Conservation (phyloP, 2,329 filamentous ascomycete species). For the Tolypocladium inflatum region DNA sequence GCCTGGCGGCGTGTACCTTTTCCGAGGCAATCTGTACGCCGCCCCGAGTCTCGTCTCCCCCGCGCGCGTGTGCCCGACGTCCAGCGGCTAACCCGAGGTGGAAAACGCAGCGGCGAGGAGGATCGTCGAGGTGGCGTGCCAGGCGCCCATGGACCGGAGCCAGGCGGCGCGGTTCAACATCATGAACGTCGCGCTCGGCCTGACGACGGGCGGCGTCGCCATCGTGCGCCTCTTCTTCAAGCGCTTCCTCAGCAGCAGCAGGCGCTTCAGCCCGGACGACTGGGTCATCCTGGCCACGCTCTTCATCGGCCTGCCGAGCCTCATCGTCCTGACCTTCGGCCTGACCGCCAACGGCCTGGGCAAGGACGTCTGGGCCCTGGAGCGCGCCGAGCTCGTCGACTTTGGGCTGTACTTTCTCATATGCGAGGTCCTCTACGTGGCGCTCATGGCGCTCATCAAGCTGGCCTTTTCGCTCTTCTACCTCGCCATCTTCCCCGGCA, state of each 20-base stretch:
- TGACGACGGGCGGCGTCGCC: background rate
- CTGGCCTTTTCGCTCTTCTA: constrained; percentile 3
- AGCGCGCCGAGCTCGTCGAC: background rate
- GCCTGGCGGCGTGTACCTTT: background rate
- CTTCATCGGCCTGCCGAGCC: background rate
- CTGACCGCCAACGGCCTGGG: background rate
- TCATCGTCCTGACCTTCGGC: background rate
- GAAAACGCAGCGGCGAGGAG: background rate
- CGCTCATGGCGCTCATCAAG: background rate
- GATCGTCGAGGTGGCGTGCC: background rate
- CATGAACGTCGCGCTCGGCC: background rate
- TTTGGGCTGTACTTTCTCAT: background rate
- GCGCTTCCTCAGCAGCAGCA: background rate
- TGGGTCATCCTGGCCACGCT: background rate
- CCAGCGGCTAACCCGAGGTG: background rate
- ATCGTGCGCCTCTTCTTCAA: background rate
- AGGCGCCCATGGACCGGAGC: background rate
- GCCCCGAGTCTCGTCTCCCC: background rate
- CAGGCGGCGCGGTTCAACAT: background rate
- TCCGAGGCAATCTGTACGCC: background rate
- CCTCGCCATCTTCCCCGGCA: constrained; percentile 1
- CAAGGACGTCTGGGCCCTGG: background rate
- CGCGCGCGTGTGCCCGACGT: background rate
- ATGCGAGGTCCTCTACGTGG: background rate
- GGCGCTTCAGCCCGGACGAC: background rate